Percentiles rank a stretch among this genome's conserved stretches.
phyloP scores from a whole-genome alignment of 257 asterid genomes.

The Solanum paucissectum region DNA sequence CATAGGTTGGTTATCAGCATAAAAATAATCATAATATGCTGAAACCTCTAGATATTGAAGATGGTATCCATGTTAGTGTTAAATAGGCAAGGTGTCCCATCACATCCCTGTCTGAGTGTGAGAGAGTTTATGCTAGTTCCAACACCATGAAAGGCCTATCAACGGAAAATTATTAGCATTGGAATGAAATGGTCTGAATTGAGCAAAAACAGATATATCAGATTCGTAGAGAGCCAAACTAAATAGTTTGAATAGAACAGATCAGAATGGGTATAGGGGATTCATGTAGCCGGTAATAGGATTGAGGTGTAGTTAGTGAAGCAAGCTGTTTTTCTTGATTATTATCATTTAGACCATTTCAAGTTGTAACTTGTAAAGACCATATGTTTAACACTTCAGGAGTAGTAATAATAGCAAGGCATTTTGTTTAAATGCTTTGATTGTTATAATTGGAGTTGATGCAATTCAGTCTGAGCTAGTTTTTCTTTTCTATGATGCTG shows the following conservation, averaged over 20 bases:
- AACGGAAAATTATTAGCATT: background rate
- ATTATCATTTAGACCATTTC: background rate
- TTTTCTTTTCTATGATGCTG: background rate
- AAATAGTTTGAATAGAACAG: background rate
- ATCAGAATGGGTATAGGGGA: background rate
- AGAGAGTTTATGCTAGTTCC: background rate
- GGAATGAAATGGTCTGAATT: background rate
- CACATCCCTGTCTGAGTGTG: background rate
- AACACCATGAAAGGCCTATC: background rate
- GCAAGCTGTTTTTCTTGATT: background rate
- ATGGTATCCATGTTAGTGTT: background rate
- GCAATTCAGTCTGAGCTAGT: background rate
- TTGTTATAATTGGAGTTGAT: background rate
- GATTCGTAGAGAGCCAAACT: background rate
- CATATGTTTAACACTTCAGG: background rate
- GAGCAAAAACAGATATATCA: background rate
- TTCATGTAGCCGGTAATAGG: background rate
- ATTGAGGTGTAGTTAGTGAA: background rate
- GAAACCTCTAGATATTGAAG: background rate
- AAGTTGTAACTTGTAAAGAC: background rate
- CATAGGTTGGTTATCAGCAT: background rate
- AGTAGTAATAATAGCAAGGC: background rate
- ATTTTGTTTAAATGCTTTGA: background rate
- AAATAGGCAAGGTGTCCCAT: background rate
- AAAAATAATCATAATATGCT: background rate